Base-by-base conservation (phyloP, 352 stramenopile species). In the Phytopythium delawarense region DNA sequence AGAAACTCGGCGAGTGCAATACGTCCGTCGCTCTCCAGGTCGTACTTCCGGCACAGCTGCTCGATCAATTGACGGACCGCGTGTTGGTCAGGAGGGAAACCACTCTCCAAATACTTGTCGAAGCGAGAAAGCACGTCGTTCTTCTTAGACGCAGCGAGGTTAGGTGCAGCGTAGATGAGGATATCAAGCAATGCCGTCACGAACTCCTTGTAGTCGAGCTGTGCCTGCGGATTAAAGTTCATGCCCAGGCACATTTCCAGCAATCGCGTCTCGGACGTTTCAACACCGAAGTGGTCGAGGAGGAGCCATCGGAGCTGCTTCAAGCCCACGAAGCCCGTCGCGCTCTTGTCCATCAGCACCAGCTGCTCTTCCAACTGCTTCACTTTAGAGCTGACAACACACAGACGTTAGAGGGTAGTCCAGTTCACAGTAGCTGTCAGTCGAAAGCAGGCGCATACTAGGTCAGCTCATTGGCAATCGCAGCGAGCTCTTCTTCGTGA, bases 161-260 rank as follows among this genome's bases (percentile, higher is more conserved):
- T 60, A 2, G 68, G 65, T 3, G 70, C 58, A 16, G 74, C 74
- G 55, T 87, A 89, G 23, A 87, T 66, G 21, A 89, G 65, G 49
- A 88, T 76, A 34, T 89, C 80, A 9, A 82, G 64, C 28, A 89
- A 56, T 20, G 84, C 75, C 30, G 75, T 63, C 0, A 83, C 57
- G 28, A 88, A 75, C 30, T 87, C 76, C 12, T 60, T 71, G 59
- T 83, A 78, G 49, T 87, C 78, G 12, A 90, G 35, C 28, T 78
- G 75, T 8, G 69, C 78, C 20, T 82, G 70, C 1, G 65, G 45
- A 50, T 87, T 79, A 23, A 88, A 87, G 20, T 75, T 87, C 66
- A 90, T 78, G 9, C 81, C 81, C 34, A 90, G 61, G 57, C 81
- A 90, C 0, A 83, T 66, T 46, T 90, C 76, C 49, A 87, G 75